Percentiles rank a stretch among this genome's conserved stretches.
Conservation (phyloP, 352 stramenopile species). For the Pythium apleroticum region DNA sequence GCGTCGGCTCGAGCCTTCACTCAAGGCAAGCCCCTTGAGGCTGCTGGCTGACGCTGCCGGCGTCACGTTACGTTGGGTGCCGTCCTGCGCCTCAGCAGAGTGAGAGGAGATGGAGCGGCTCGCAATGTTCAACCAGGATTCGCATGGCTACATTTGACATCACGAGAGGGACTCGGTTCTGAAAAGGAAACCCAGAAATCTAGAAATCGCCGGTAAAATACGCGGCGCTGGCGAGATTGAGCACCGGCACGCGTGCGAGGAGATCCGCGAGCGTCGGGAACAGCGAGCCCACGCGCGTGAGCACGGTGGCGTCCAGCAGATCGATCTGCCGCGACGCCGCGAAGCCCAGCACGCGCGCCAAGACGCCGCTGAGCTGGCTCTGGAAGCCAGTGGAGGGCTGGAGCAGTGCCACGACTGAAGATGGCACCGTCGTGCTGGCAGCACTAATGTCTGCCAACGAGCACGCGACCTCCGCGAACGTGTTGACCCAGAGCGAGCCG, state of each 20-base stretch:
- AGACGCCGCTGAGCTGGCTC: conserved; percentile 4
- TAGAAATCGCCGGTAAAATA: conserved; percentile 11
- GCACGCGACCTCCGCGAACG: conserved; percentile 24
- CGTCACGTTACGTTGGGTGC: not conserved
- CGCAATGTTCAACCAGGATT: not conserved
- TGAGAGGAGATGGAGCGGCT: not conserved
- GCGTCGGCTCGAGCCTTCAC: not conserved
- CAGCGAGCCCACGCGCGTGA: conserved; percentile 6
- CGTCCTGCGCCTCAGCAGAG: not conserved
- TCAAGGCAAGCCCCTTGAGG: too few relatives aligned
- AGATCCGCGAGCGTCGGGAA: conserved; percentile 25
- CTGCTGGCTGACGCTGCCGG: not conserved
- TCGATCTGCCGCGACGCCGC: conserved; percentile 26
- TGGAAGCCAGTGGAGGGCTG: conserved; percentile 9
- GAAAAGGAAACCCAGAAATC: not conserved
- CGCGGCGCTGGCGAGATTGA: conserved; percentile 12
- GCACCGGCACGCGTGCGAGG: conserved; percentile 21
- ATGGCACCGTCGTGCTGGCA: not conserved
- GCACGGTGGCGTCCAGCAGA: conserved; percentile 26
- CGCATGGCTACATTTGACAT: not conserved
- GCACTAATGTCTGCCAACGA: not conserved
- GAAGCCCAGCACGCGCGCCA: conserved; percentile 26
- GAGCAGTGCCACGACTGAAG: conserved; percentile 8
- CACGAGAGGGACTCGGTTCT: not conserved
- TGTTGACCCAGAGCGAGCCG: conserved; percentile 41